Base-by-base conservation (phyloP, 1,284 basidiomycete genomes). In the Apiotrichum brassicae region DNA sequence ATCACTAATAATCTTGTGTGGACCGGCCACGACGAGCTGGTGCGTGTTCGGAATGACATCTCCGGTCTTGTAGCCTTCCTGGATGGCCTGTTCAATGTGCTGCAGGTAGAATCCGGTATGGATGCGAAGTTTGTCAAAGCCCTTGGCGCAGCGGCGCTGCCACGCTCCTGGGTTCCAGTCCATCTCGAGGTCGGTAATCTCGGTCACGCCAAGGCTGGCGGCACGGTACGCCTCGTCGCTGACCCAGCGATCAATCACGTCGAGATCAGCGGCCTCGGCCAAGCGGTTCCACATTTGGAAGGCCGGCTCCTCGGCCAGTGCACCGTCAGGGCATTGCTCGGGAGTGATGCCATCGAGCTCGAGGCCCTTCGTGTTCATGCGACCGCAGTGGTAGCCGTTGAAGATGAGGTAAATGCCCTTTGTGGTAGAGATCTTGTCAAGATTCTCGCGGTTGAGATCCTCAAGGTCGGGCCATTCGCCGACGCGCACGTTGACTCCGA, bases 181-280 rank as follows among this genome's bases (percentile, higher is more conserved):
- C 58, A 63, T 64, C 46, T 70, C 68, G 22, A 70, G 56, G 28
- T 70, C 68, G 40, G 64, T 59, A 18, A 70, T 63, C 43, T 61
- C 57, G 4, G 66, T 67, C 18, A 68, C 60, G 6, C 66, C 68
- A 28, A 62, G 57, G 3, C 53, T 64, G 60, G 66, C 63, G 1
- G 67, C 66, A 20, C 51, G 48, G 18, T 46, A 37, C 2, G 60
- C 62, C n/a, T 61, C 57, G 2, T 51, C 53, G 4, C 48, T 38
- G 6, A 68, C 50, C 43, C 56, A 63, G 3, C 41, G 33, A 20
- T 64, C 61, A 28, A 68, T 48, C 0, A 48, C 51, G 7, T 60
- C 60, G 11, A 56, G 55, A 4, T 53, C 46, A 14, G 65, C 46
- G 24, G 54, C 42, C 36, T 28, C 35, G 33, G 59, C 56, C 28